phyloP scores from a whole-genome alignment of 2,329 filamentous ascomycete species.

The Alternaria metachromatica region DNA sequence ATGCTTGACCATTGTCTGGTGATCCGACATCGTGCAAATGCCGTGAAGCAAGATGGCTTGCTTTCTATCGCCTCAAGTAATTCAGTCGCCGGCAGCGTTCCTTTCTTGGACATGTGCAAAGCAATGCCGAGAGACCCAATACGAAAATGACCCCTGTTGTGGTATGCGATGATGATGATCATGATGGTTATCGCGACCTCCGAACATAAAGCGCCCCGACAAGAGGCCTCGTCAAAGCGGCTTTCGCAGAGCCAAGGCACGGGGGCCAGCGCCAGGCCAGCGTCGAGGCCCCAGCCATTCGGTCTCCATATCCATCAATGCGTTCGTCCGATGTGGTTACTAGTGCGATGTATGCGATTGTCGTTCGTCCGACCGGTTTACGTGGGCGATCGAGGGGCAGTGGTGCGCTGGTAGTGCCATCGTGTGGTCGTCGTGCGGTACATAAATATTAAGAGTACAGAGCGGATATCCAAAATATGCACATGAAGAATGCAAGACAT shows the following conservation, averaged over 20 bases:
- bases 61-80: neutral
- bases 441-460: neutral
- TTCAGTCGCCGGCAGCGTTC: neutral
- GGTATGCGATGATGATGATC: neutral
- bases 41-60: neutral
- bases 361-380: slow-evolving; percentile 5
- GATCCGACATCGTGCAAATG: neutral
- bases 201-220: neutral
- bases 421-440: neutral
- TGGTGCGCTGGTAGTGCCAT: slow-evolving; percentile 12
- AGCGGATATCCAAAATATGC: neutral
- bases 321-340: neutral
- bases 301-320: neutral
- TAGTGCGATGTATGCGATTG: slow-evolving; percentile 1
- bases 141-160: neutral
- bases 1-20: neutral
- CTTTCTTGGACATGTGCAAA: neutral
- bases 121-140: neutral
- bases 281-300: neutral
- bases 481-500: neutral
- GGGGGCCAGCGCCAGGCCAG: neutral
- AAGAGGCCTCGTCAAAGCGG: slow-evolving; percentile 3
- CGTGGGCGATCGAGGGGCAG: slow-evolving; percentile 30
- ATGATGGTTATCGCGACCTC: neutral
- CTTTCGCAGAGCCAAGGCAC: neutral